Conservation (phyloP, 306 rosid species). For the Cyclanthera cordifolia region DNA sequence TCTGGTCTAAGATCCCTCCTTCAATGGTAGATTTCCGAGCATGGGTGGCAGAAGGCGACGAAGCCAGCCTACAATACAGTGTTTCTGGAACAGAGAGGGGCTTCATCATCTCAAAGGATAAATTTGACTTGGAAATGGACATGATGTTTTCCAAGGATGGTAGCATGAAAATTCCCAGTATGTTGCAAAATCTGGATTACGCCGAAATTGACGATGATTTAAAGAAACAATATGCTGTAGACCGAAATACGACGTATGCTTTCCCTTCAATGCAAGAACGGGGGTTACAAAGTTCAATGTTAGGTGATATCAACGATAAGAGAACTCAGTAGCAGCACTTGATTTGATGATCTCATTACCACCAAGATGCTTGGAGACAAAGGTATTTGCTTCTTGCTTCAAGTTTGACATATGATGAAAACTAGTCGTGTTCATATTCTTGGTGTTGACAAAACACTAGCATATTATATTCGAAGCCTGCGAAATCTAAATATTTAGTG, state of each 20-base stretch:
- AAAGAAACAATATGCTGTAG: constrained; percentile 29
- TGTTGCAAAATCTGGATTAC: constrained; percentile 52
- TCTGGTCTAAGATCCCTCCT: constrained; percentile 52
- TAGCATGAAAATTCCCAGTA: constrained; percentile 25
- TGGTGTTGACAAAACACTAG: no score
- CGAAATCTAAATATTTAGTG: no score
- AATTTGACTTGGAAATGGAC: constrained; percentile 47
- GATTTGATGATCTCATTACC: constrained; percentile 16
- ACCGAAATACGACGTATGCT: constrained; percentile 21
- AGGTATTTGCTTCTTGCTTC: constrained; percentile 31
- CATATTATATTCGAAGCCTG: no score
- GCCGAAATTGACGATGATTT: constrained; percentile 31
- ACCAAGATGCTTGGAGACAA: constrained; percentile 15
- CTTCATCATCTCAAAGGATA: constrained; percentile 38
- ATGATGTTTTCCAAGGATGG: constrained; percentile 33
- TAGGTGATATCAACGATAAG: not conserved
- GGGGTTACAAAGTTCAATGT: constrained; percentile 23
- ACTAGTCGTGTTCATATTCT: not conserved
- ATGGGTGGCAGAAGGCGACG: constrained; percentile 44
- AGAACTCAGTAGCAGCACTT: constrained; percentile 19
- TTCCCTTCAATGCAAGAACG: constrained; percentile 26
- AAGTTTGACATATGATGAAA: not conserved
- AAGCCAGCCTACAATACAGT: constrained; percentile 21
- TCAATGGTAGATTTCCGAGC: constrained; percentile 53
- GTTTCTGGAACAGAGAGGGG: constrained; percentile 29